Evolutionary conservation across 768 basidiomycete species (phyloP).

Genomic region (Pleurotus eryngii): DNA sequence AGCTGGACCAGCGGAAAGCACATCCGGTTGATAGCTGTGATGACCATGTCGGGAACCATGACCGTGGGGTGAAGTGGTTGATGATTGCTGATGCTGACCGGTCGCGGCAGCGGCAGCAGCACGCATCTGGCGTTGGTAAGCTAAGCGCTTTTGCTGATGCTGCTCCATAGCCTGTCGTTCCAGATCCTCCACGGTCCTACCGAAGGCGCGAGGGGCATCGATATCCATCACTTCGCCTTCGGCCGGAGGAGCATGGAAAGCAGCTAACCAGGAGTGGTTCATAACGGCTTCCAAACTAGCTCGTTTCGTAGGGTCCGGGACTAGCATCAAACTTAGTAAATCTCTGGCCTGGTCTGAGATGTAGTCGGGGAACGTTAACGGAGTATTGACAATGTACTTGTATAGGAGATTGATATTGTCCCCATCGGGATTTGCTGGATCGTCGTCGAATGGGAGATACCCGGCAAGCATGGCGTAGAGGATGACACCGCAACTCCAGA

Average conservation of each 20-base stretch:
- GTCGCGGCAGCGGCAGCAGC: slow-evolving; percentile 35
- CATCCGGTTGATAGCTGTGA: slow-evolving; percentile 56
- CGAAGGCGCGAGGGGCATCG: slow-evolving; percentile 48
- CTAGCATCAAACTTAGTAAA: slow-evolving; percentile 88
- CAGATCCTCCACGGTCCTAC: slow-evolving; percentile 70
- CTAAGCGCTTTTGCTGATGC: slow-evolving; percentile 78
- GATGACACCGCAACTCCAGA: slow-evolving; percentile 96
- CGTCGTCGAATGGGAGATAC: slow-evolving; percentile 98
- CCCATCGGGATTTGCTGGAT: slow-evolving; percentile 96
- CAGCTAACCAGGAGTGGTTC: slow-evolving; percentile 82
- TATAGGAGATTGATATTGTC: slow-evolving; percentile 99
- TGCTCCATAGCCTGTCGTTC: slow-evolving; percentile 80
- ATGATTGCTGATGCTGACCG: slow-evolving; percentile 14
- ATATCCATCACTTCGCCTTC: slow-evolving; percentile 13
- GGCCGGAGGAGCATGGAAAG: slow-evolving; percentile 44
- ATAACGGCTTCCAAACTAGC: slow-evolving; percentile 78
- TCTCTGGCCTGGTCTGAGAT: slow-evolving; percentile 81
- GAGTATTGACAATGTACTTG: slow-evolving; percentile 98
- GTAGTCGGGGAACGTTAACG: slow-evolving; percentile 96
- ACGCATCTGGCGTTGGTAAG: slow-evolving; percentile 80
- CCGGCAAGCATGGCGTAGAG: slow-evolving; percentile 96
- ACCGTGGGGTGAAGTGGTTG: slow-evolving; percentile 19
- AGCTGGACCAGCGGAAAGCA: slow-evolving; percentile 27
- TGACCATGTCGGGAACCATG: slow-evolving; percentile 32
- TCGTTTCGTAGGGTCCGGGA: slow-evolving; percentile 82